Percentiles rank a stretch among this genome's conserved stretches.
These are phyloP conservation scores for Dactylorhiza incarnata DNA, from an alignment of 106 monocot species.

Conservation along the genomic window DNA sequence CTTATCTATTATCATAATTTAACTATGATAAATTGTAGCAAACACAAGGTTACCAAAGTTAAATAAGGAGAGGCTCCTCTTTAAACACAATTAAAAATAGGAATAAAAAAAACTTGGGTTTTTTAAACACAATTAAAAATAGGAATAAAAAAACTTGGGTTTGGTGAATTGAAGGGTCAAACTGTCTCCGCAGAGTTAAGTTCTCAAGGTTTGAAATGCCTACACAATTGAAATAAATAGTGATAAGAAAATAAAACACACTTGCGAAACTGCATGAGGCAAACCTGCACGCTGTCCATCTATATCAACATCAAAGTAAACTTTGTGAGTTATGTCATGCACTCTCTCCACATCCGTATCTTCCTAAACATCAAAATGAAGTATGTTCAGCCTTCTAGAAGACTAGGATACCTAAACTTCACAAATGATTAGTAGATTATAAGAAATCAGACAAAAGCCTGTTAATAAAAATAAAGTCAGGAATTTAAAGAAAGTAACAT, in stretches of 20 bases:
- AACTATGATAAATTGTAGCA: too few relatives aligned
- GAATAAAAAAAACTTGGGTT: not conserved
- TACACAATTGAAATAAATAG: not conserved
- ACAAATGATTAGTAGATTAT: not conserved
- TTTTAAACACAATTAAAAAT: too few relatives aligned
- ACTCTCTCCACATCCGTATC: slow-evolving; percentile 32
- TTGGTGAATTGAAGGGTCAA: not conserved
- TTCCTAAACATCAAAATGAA: slow-evolving; percentile 32
- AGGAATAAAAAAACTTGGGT: not conserved
- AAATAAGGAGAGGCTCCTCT: too few relatives aligned
- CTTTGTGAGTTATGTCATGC: slow-evolving; percentile 77
- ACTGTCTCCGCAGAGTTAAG: not conserved
- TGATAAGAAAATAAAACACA: not conserved
- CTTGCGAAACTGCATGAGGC: not conserved
- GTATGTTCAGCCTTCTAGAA: not conserved
- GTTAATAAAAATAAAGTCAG: not conserved
- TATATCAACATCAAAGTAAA: slow-evolving; percentile 78
- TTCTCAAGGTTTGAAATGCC: not conserved
- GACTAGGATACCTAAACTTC: not conserved
- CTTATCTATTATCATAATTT: too few relatives aligned
- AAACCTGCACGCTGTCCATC: slow-evolving; percentile 71
- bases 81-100: not conserved
- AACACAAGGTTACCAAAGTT: too few relatives aligned
- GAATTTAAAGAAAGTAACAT: not conserved
- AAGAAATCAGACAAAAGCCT: not conserved